Evolutionary conservation across 805 yeast species (phyloP), one percentile per base, ranked within the genome.

Genomic region (Monosporozyma unispora): DNA sequence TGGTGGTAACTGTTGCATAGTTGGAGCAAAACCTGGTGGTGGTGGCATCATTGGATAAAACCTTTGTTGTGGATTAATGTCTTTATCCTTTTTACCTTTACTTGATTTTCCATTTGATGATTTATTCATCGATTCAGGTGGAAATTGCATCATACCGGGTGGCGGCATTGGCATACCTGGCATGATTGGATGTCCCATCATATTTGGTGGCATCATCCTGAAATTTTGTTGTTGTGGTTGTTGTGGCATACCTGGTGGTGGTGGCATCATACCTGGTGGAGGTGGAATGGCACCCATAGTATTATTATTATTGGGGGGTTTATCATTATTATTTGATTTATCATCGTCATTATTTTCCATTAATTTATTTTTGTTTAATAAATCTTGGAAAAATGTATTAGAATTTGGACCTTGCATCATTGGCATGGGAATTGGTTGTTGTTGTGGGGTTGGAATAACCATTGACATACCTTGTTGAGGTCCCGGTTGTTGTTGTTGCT

Each of bases 1-100:
- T 46, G 59, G 60, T 21, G 61, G 61, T 6, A 55, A 51, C 29
- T 54, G 59, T 46, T 54, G 61, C 58, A 59, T 56, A 21, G 21
- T 39, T 41, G 62, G 63, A 25, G 60, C 56, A 25, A 62, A 56
- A 9, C 64, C 65, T 23, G 68, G 67, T 27, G 68, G 66, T 22
- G 52, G 52, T 25, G 61, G 60, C 57, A 57, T 58, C 42, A 59
- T 60, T n/a, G 62, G 62, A 41, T 57, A 55, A 44, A 57, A 57
- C 22, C 51, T 61, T 40, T 52, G 61, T 48, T 45, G 52, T 22
- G 16, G 49, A 23, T 29, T 38, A 1, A 46, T 41, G 2, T 12
- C 41, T 4, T 21, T 35, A 25, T 42, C 43, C 8, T 45, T 46
- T 19, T 47, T 28, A 33, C 16, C 22, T 8, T 44, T 40, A 31